Evolutionary conservation across 23 red algal genomes (phyloP), one percentile per base, ranked within the genome.

Genomic region (Cyanidiococcus yangmingshanensis): DNA sequence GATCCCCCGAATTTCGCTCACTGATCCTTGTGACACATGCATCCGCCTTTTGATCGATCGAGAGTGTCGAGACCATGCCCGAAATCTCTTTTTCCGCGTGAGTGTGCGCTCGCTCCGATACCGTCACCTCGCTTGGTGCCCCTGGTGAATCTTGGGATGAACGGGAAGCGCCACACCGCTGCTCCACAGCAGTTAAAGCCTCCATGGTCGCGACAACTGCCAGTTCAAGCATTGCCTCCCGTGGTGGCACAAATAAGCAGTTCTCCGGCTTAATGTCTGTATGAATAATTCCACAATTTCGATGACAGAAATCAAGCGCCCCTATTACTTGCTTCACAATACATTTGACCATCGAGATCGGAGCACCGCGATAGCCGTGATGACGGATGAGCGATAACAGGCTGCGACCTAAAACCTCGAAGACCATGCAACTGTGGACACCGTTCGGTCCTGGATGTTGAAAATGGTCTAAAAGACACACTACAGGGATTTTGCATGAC

Each of bases 231-330:
- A 21, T 77, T 26, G 38, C 75, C 40, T 40, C 77, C 58, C n/a
- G n/a, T 35, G 78, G 78, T 32, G 80, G 84, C 50, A 82, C 77
- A 50, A 90, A 88, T 32, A 96, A 71, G 59, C 90, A 76, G 75
- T 96, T 96, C 74, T 96, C 92, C 16, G 92, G 92, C 74, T 96
- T 96, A 24, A 96, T 37, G 68, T 96, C 92, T 25, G 92, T 96
- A 41, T 96, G 92, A 57, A 96, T 90, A 32, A 96, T 90, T n/a
- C 77, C 59, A 68, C 92, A 90, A 12, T 50, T 30, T 29, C 82
- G 77, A 58, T 96, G 92, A 71, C 80, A 80, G 50, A 81, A 90
- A 30, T 87, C 27, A 30, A 96, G 84, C 39, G 78, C 92, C 54
- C 80, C 45, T 7, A 96, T 77, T 26, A 96, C 41, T 54, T 91